These are phyloP conservation scores for Sungouiella blattae DNA, from an alignment of 805 yeast genomes.

Conservation along the genomic window DNA sequence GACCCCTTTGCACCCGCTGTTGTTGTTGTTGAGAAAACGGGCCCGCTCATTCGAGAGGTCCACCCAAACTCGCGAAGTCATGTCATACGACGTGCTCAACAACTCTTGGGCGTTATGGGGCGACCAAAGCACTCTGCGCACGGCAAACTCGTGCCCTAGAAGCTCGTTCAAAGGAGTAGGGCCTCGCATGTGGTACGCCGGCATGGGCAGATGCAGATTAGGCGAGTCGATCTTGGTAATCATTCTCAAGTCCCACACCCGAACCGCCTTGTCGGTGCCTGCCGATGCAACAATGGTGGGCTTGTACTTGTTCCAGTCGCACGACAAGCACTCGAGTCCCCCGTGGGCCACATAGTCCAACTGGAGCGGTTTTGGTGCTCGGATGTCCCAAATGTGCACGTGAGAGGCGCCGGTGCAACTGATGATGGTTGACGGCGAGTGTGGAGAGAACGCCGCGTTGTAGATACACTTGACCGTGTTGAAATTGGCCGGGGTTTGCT, in stretches of 20 bases:
- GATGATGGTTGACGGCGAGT: slow-evolving; percentile 64
- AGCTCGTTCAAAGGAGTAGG: slow-evolving; percentile 75
- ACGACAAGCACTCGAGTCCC: slow-evolving; percentile 73
- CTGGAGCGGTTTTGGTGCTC: slow-evolving; percentile 61
- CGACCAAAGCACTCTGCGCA: slow-evolving; percentile 80
- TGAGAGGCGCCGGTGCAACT: slow-evolving; percentile 74
- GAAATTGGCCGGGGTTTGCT: slow-evolving; percentile 31
- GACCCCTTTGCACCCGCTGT: slow-evolving; percentile 53
- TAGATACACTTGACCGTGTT: slow-evolving; percentile 63
- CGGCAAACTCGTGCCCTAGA: slow-evolving; percentile 85
- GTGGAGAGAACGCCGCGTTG: slow-evolving; percentile 80
- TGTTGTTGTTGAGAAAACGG: slow-evolving; percentile 33
- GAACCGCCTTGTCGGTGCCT: slow-evolving; percentile 84
- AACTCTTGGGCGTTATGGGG: slow-evolving; percentile 77
- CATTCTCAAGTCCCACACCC: slow-evolving; percentile 87
- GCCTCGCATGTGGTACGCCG: slow-evolving; percentile 44
- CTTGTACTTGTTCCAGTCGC: slow-evolving; percentile 91
- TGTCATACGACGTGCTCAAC: slow-evolving; percentile 81
- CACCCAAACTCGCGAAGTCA: slow-evolving; percentile 86
- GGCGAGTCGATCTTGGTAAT: slow-evolving; percentile 39
- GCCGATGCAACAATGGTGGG: slow-evolving; percentile 78
- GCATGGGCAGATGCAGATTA: slow-evolving; percentile 33
- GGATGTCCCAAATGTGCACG: slow-evolving; percentile 76
- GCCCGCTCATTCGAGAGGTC: slow-evolving; percentile 64
- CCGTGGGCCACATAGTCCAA: slow-evolving; percentile 67